A percentile compares a stretch with the other conserved stretches of the same genome.
phyloP scores from a whole-genome alignment of 2,329 filamentous ascomycete species.

The Pseudogymnoascus sp. region DNA sequence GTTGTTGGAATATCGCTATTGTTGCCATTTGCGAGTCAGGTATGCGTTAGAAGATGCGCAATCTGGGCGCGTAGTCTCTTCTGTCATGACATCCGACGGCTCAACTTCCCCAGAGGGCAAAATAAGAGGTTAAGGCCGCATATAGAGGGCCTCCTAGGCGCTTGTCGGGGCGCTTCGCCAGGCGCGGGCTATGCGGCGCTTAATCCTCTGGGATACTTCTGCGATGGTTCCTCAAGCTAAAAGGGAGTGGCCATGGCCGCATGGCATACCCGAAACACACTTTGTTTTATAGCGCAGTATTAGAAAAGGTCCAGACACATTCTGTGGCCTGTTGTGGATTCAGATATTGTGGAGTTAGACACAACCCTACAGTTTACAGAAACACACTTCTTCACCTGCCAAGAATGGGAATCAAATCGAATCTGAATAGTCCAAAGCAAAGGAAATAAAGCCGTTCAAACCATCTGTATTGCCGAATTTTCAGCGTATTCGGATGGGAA shows the following conservation, averaged over 20 bases:
- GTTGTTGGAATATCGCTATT: neutral
- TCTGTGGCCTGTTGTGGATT: neutral
- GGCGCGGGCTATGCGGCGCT: neutral
- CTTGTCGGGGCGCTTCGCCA: constrained; percentile 4
- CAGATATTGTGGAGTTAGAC: constrained; percentile 8
- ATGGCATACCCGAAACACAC: constrained; percentile 8
- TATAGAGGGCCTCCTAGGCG: neutral
- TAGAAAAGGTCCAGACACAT: neutral
- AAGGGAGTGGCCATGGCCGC: neutral
- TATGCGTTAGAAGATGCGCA: neutral
- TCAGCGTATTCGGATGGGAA: neutral
- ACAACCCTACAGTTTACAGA: constrained; percentile 5
- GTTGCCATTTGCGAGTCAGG: neutral
- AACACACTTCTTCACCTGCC: neutral
- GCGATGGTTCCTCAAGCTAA: neutral
- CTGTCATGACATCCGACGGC: neutral
- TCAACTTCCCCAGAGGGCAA: neutral
- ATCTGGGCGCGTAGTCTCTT: neutral
- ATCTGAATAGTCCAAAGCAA: neutral
- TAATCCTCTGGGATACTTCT: neutral
- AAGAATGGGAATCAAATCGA: neutral
- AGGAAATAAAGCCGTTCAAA: neutral
- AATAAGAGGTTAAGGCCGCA: neutral
- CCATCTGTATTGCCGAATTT: neutral
- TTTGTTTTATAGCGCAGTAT: constrained; percentile 8